Conservation (phyloP, 1,139 yeast species). For the Yamadazyma diospyri region DNA sequence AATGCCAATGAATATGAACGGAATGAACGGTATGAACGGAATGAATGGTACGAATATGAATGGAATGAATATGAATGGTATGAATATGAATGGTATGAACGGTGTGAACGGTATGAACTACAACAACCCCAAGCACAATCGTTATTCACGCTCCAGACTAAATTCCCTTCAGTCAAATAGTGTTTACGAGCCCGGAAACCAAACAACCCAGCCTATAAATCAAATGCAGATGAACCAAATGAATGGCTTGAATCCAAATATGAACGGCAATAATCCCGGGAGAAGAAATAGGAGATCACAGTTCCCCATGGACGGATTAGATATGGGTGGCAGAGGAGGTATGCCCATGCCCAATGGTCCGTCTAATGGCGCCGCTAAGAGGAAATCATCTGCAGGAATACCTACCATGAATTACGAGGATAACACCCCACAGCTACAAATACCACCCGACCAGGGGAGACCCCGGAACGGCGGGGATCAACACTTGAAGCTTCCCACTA, state of each 20-base stretch:
- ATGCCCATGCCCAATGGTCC: constrained; percentile 37
- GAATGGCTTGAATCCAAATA: constrained; percentile 1
- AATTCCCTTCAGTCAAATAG: constrained; percentile 16
- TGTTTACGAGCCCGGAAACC: constrained; percentile 9
- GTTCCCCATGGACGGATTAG: constrained; percentile 32
- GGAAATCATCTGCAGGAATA: constrained; percentile 15
- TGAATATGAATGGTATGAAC: constrained; percentile 7
- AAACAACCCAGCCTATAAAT: constrained; percentile 5
- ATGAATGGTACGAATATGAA: constrained; percentile 6
- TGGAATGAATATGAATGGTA: constrained; percentile 4
- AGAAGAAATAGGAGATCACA: constrained; percentile 35
- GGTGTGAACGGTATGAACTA: no score
- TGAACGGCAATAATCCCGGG: constrained; percentile 7
- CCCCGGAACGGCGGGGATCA: constrained; percentile 7
- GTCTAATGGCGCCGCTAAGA: constrained; percentile 9
- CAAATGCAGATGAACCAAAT: constrained; percentile 10
- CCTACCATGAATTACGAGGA: constrained; percentile 7
- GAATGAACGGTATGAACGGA: not conserved
- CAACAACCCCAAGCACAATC: constrained; percentile 6
- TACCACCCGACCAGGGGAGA: constrained; percentile 8
- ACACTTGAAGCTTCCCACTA: constrained; percentile 27
- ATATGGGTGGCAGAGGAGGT: constrained; percentile 51
- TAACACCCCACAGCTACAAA: constrained; percentile 3
- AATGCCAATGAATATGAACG: constrained; percentile 4
- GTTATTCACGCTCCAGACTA: constrained; percentile 13